Conservation (phyloP, 163 green algal genomes). For the Scenedesmus sp. region DNA sequence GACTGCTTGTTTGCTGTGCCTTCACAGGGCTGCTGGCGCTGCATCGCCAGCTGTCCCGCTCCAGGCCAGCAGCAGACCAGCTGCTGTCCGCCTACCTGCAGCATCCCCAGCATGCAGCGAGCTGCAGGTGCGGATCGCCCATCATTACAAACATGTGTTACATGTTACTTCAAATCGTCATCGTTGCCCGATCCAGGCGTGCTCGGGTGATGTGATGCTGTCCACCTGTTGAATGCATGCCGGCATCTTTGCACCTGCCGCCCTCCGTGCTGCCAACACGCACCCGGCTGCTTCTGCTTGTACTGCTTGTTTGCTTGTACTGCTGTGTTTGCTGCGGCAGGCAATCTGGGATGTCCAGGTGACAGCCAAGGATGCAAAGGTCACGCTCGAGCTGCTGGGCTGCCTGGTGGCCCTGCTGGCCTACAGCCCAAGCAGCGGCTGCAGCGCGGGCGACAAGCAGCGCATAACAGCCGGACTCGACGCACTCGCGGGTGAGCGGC, state of each 20-base stretch:
- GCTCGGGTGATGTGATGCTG: no score
- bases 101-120: slow-evolving; percentile 5
- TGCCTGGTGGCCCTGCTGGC: slow-evolving; percentile 3
- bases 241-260: no score
- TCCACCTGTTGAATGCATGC: no score
- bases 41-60: neutral
- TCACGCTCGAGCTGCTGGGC: slow-evolving; percentile 30
- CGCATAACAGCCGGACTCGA: neutral
- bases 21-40: slow-evolving; percentile 34
- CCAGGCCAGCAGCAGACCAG: slow-evolving; percentile 36
- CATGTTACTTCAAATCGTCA: no score
- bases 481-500: neutral
- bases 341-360: slow-evolving; percentile 39
- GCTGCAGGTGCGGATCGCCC: neutral
- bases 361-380: slow-evolving; percentile 20
- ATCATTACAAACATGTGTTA: no score
- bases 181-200: no score
- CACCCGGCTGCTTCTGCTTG: no score
- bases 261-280: no score
- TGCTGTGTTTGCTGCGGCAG: neutral
- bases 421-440: slow-evolving; percentile 7
- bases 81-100: slow-evolving; percentile 4
- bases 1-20: neutral
- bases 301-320: no score
- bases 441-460: neutral